A percentile compares a stretch with the other conserved stretches of the same genome.
Conservation (phyloP, 202 grass and related monocot genomes). For the Brachypodium distachyon region DNA sequence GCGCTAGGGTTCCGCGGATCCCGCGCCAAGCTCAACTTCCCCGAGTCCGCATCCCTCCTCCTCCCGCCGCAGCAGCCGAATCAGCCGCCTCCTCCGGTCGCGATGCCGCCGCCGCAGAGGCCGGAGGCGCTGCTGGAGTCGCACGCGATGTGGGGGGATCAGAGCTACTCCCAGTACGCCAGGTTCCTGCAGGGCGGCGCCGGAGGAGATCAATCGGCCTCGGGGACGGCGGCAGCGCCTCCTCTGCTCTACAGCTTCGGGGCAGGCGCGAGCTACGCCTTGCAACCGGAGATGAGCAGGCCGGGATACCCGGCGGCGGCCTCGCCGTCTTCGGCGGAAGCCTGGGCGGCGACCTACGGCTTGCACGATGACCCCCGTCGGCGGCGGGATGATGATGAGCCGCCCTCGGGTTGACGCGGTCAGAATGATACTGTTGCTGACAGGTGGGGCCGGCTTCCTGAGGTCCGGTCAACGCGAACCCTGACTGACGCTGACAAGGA, state of each 20-base stretch:
- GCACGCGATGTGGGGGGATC: neutral
- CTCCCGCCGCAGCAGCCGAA: neutral
- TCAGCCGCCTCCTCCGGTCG: neutral
- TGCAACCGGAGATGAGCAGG: neutral
- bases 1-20: constrained; percentile 50
- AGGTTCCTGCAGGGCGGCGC: constrained; percentile 15
- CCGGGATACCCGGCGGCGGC: neutral
- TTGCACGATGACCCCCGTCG: neutral
- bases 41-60: constrained; percentile 27
- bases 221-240: too few species aligned
- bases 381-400: constrained; percentile 7
- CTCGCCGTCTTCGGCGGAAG: neutral
- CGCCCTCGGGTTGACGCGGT: constrained; percentile 14
- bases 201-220: too few species aligned
- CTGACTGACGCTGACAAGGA: neutral
- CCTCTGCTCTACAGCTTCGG: neutral
- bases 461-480: neutral
- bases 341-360: neutral
- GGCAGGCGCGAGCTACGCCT: neutral
- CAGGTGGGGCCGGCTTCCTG: neutral
- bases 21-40: constrained; percentile 73
- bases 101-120: neutral
- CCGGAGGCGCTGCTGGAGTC: constrained; percentile 25
- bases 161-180: constrained; percentile 26
- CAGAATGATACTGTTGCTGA: neutral